Percentiles rank a stretch among this genome's conserved stretches.
phyloP scores from a whole-genome alignment of 805 yeast genomes.

The Kodamaea jinghongensis region DNA sequence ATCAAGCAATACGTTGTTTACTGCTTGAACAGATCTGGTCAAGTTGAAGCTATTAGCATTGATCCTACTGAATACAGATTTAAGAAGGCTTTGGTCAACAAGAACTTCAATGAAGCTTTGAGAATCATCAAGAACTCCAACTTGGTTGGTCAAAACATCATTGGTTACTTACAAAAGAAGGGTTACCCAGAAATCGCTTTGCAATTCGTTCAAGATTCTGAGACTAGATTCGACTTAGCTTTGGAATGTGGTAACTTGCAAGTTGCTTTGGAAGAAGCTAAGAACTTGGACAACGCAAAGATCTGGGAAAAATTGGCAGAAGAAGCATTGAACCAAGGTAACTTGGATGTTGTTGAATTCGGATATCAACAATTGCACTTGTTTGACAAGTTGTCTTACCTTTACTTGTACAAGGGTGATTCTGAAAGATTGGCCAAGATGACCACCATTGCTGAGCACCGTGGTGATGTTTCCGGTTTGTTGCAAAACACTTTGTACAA shows the following conservation, averaged over 20 bases:
- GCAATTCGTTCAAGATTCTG: conserved; percentile 95
- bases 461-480: conserved; percentile 76
- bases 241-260: conserved; percentile 87
- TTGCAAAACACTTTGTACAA: conserved; percentile 80
- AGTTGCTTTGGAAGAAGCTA: conserved; percentile 88
- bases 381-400: conserved; percentile 86
- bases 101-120: conserved; percentile 87
- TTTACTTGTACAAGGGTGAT: conserved; percentile 85
- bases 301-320: conserved; percentile 81
- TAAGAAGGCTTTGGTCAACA: conserved; percentile 87
- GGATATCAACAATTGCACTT: conserved; percentile 83
- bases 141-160: conserved; percentile 95
- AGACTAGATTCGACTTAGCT: conserved; percentile 93
- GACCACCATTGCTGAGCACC: conserved; percentile 85
- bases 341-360: conserved; percentile 77
- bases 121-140: conserved; percentile 85
- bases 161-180: conserved; percentile 88
- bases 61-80: conserved; percentile 98
- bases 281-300: conserved; percentile 59
- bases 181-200: conserved; percentile 98
- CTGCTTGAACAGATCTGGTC: conserved; percentile 82
- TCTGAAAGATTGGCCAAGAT: conserved; percentile 69
- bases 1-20: conserved; percentile 70
- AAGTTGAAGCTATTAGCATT: conserved; percentile 70
- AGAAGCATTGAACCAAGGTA: conserved; percentile 90